Base-by-base conservation (phyloP, 139 green algal species). In the Dunaliella primolecta region DNA sequence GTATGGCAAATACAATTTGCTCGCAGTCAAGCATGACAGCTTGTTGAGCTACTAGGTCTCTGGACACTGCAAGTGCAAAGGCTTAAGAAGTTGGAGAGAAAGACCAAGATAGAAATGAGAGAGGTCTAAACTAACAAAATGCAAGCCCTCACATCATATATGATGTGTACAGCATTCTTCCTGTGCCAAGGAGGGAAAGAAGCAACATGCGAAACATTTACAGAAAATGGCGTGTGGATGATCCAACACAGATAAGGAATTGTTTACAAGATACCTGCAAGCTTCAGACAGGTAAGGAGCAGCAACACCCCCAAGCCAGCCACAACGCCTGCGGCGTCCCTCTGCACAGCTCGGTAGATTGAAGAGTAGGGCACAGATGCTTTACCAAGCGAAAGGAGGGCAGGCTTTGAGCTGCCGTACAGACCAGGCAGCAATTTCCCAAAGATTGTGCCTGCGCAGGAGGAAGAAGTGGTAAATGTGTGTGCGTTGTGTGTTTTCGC, bases 371-470 rank as follows among this genome's bases (percentile, higher is more conserved):
- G 87, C 7, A 83, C 85, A 15, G 46, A 64, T 35, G 36, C 46
- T 33, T 71, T 84, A 32, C 91, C 91, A 36, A 94, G 86, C 25
- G 75, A 72, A 24, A 91, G 85, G 78, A 94, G 88, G 34, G 86
- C 86, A 3, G 91, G 89, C 76, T 88, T 88, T 75, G 32, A 20
- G 70, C n/a, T n/a, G n/a, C 90, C 90, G 76, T 93, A 93, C 31
- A 93, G 80, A 78, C 90, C 90, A 0, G 90, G 90, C 71, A 92
- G 2, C 11, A 89, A 34, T 83, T 87, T 91, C 55, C 84, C 89
- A 78, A 91, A 75, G 11, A 89, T 38, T 32, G 82, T 89, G 0
- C 91, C 91, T 34, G 34, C 89, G 82, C 37, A 94, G 85, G 81
- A 89, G 83, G 46, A 92, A 84, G 84, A 91, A 93, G 84, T 91